Evolutionary conservation across 768 basidiomycete species (phyloP), one percentile per base, ranked within the genome.

Genomic region (Lenzites betulinus): DNA sequence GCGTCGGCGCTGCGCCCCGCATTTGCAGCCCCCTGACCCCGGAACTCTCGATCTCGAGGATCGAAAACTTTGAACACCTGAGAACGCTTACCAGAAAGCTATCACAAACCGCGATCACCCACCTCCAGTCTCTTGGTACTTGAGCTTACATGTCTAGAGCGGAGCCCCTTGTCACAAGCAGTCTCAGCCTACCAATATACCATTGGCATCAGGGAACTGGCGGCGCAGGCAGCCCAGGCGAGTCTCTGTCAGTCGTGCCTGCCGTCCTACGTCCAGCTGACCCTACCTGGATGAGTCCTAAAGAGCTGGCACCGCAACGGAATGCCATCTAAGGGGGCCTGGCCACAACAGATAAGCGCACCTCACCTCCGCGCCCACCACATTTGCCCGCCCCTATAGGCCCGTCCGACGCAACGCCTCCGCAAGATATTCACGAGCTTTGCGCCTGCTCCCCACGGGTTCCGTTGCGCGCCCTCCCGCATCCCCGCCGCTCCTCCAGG

Each of bases 1-100:
- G 51, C 58, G 43, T 47, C 44, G 58, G 58, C 50, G 49, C 49
- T 28, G 44, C 44, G 16, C 52, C 50, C 50, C 50, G 58, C 51
- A 54, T 48, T 28, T 48, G 20, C 18, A 11, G 7, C 50, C 55
- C 46, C 55, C 55, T 57, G 48, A 57, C 26, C 22, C 48, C 48
- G 47, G 47, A 46, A 16, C 26, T 7, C 38, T n/a, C 55, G 38
- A 28, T 39, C 48, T 30, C 36, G 20, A 49, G 4, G 48, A 38
- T 18, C 36, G 51, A 15, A 11, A 35, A 35, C 20, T 28, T 38
- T 12, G 46, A 1, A 44, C 42, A n/a, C 25, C 20, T 28, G 48
- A 13, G 46, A 1, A 44, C 42, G 28, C 25, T 20, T 11, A 35
- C 38, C 6, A 13, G 18, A 13, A 7, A 15, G 38, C 38, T 13